Evolutionary conservation across 108 stramenopile genomes (phyloP).

Genomic region (Skeletonema potamos): DNA sequence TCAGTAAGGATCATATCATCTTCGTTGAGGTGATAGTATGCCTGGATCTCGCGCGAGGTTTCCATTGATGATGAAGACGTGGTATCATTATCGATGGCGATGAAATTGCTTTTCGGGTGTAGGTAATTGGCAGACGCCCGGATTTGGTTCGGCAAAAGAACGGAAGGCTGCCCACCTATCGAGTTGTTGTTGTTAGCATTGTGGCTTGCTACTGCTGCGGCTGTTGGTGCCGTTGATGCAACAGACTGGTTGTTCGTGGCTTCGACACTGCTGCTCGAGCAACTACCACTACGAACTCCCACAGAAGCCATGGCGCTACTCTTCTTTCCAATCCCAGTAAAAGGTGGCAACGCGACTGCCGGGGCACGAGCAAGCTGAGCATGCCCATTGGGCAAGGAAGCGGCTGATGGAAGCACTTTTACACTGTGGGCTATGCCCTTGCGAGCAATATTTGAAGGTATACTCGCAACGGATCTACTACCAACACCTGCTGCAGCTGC

Average conservation of each 20-base stretch:
- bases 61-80: conserved; percentile 14
- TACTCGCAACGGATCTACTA: conserved; percentile 3
- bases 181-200: neutral
- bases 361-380: conserved; percentile 60
- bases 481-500: conserved; percentile 7
- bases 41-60: conserved; percentile 38
- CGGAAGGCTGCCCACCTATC: neutral
- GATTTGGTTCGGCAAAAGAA: neutral
- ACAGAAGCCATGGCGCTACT: neutral
- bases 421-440: conserved; percentile 75
- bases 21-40: conserved; percentile 74
- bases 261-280: neutral
- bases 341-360: conserved; percentile 75
- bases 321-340: conserved; percentile 75
- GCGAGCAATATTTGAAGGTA: conserved; percentile 74
- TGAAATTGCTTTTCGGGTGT: conserved; percentile 15
- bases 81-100: conserved; percentile 30
- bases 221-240: neutral
- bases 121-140: neutral
- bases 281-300: neutral
- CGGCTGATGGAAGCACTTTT: conserved; percentile 20
- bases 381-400: conserved; percentile 33
- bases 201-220: neutral
- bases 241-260: neutral
- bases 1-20: conserved; percentile 81